Base-by-base conservation (phyloP, 306 rosid species). In the Gynostemma pentaphyllum region DNA sequence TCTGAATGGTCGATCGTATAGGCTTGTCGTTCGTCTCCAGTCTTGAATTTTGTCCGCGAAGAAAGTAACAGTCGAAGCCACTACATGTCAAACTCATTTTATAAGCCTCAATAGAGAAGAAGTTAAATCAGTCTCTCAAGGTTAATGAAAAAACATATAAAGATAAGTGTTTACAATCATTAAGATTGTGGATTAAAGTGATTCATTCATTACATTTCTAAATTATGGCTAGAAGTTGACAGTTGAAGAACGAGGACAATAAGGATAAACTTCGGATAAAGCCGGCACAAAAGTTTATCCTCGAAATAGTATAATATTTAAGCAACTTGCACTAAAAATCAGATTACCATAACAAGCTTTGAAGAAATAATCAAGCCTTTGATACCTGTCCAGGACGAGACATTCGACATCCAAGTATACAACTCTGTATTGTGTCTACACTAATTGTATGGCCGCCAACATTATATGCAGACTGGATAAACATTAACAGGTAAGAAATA, bases 371-470 rank as follows among this genome's bases (percentile, higher is more conserved):
- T 6, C 14, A 7, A 63, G 34, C 15, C 3, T 63, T 26, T 2
- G 16, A 26, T 63, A 91, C 97, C 97, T 87, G 96, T 68, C 89
- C 87, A 7, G 97, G 96, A 16, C 95, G 92, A 70, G 95, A 74
- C 81, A 87, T 79, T 7, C 91, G 79, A 55, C 96, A 91, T 24
- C 80, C 85, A 15, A 91, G 97, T 66, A 91, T 85, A 57, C 74
- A 79, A 49, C 80, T 84, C 15, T 92, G 96, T 59, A 92, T 88
- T 54, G 90, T 79, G 73, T 86, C 90, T 34, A 95, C 94, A 36
- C 90, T 88, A 78, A 92, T 74, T 70, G 85, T 82, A 61, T 82
- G 86, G 34, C 99, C 95, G 10, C 96, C 99, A 18, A 92, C 74
- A 42, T 92, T 92, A 78, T 92, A 92, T 51, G 96, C 95, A 70